Evolutionary conservation across 306 rosid species (phyloP).

Genomic region (Begonia peltatifolia): DNA sequence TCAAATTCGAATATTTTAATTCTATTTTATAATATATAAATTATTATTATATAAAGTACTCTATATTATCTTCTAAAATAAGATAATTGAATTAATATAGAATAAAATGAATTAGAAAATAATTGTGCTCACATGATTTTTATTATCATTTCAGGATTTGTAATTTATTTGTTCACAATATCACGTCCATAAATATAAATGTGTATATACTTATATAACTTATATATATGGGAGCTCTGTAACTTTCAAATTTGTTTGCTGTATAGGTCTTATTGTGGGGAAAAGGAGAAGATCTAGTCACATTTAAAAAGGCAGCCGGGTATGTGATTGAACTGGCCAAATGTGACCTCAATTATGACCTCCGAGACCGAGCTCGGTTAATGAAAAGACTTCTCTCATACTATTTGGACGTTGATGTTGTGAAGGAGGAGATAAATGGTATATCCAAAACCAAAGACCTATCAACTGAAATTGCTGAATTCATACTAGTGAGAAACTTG

Average conservation of each 20-base stretch:
- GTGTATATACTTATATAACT: too few relatives aligned
- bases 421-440: conserved; percentile 20
- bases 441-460: conserved; percentile 24
- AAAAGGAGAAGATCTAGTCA: conserved; percentile 37
- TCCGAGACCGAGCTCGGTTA: conserved; percentile 77
- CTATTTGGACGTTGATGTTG: conserved; percentile 33
- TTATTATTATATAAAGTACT: too few relatives aligned
- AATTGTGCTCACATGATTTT: too few relatives aligned
- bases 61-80: too few relatives aligned
- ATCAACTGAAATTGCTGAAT: conserved; percentile 38
- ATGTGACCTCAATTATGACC: conserved; percentile 62
- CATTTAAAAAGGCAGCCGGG: conserved; percentile 32
- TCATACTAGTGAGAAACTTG: conserved; percentile 39
- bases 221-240: neutral
- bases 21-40: too few relatives aligned
- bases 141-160: too few relatives aligned
- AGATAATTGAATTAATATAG: too few relatives aligned
- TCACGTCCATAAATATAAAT: too few relatives aligned
- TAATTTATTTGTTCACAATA: too few relatives aligned
- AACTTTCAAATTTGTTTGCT: conserved; percentile 15
- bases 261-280: conserved; percentile 48
- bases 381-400: conserved; percentile 41
- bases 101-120: too few relatives aligned
- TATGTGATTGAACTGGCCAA: conserved; percentile 76
- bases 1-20: too few relatives aligned